These are phyloP conservation scores for Phytophthora litchii DNA, from an alignment of 352 stramenopile genomes.

Conservation along the genomic window DNA sequence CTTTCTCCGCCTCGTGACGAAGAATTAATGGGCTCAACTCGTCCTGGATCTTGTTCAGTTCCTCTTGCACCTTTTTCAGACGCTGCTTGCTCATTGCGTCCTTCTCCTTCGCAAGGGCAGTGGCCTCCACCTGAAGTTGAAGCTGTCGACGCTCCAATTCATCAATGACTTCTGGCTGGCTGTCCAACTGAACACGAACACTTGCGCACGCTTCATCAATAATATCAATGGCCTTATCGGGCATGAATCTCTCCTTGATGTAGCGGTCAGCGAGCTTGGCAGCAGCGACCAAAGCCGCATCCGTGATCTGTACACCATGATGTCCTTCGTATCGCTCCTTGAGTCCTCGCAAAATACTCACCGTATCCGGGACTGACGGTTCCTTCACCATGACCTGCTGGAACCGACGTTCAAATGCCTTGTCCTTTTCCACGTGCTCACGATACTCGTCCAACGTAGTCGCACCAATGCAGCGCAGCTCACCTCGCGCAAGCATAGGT, in stretches of 20 bases:
- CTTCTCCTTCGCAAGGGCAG: conserved; percentile 94
- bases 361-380: conserved; percentile 93
- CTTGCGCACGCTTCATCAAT: conserved; percentile 94
- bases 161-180: conserved; percentile 96
- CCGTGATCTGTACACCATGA: conserved; percentile 95
- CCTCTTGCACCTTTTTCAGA: conserved; percentile 91
- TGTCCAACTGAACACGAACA: conserved; percentile 94
- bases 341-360: conserved; percentile 96
- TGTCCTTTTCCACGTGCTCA: conserved; percentile 98
- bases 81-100: conserved; percentile 91
- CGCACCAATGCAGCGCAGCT: conserved; percentile 97
- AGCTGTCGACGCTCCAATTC: conserved; percentile 94
- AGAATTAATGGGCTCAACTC: conserved; percentile 90
- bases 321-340: conserved; percentile 97
- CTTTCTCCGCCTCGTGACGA: conserved; percentile 93
- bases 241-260: conserved; percentile 92
- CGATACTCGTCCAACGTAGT: conserved; percentile 98
- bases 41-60: conserved; percentile 93
- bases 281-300: conserved; percentile 93
- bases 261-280: conserved; percentile 95
- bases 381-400: conserved; percentile 96
- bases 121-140: conserved; percentile 96
- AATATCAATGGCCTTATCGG: conserved; percentile 95
- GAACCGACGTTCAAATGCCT: conserved; percentile 97
- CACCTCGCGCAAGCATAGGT: conserved; percentile 95